phyloP scores from a whole-genome alignment of 352 stramenopile genomes.

The Blastocystis sp. region DNA sequence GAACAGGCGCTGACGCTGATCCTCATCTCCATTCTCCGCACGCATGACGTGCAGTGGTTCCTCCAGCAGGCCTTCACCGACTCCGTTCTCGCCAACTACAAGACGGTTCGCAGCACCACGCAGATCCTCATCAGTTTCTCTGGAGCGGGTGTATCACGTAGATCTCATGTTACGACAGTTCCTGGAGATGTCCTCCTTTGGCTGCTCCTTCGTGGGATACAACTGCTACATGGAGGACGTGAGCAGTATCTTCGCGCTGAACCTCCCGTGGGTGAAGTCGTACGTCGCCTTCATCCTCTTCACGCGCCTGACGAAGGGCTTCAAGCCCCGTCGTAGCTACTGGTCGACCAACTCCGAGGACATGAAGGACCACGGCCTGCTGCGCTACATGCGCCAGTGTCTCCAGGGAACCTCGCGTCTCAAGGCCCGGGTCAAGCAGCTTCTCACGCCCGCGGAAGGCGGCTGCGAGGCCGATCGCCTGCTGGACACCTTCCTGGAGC shows the following conservation, averaged over 20 bases:
- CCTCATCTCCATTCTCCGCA: slow-evolving; percentile 18
- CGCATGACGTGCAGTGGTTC: slow-evolving; percentile 8
- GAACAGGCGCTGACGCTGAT: slow-evolving; percentile 33
- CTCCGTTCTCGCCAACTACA: slow-evolving; percentile 5
- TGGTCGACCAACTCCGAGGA: background rate
- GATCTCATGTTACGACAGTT: slow-evolving; percentile 21
- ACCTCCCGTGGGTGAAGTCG: slow-evolving; percentile 19
- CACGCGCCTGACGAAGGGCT: slow-evolving; percentile 12
- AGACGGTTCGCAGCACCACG: background rate
- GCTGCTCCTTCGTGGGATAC: background rate
- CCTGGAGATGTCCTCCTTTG: background rate
- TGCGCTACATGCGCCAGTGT: background rate
- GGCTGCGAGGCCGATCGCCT: slow-evolving; percentile 4
- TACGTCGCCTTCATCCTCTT: slow-evolving; percentile 28
- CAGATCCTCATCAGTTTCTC: slow-evolving; percentile 23
- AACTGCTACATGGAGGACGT: slow-evolving; percentile 18
- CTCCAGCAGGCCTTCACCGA: background rate
- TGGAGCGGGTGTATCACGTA: background rate
- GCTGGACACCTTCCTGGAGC: slow-evolving; percentile 1
- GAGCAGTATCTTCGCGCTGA: slow-evolving; percentile 7
- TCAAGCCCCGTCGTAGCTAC: background rate
- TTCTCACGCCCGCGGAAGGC: background rate
- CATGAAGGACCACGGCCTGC: background rate
- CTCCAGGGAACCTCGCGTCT: background rate
- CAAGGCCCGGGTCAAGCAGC: slow-evolving; percentile 1